Evolutionary conservation across 2,329 filamentous ascomycete genomes (phyloP).

Genomic region (Diaporthe vaccinii): DNA sequence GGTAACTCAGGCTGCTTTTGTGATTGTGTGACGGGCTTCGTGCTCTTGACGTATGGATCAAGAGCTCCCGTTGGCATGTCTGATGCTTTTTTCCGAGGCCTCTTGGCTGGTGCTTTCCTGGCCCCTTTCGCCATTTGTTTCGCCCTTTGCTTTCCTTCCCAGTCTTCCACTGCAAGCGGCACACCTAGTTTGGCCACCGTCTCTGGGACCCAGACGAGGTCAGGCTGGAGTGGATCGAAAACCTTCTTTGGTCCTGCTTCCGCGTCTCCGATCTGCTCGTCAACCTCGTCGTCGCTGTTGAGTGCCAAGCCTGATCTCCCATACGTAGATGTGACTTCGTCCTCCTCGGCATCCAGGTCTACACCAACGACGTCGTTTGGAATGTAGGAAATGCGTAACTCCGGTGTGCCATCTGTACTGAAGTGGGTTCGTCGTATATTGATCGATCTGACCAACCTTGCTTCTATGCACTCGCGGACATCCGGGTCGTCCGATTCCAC

Average conservation of each 20-base stretch:
- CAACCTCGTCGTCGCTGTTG: constrained; percentile 77
- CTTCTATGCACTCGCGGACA: constrained; percentile 59
- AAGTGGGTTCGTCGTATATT: constrained; percentile 77
- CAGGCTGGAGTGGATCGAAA: constrained; percentile 76
- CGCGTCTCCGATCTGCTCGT: constrained; percentile 50
- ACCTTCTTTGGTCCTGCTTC: constrained; percentile 51
- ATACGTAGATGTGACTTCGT: constrained; percentile 58
- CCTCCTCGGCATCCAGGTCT: constrained; percentile 79
- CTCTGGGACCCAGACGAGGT: constrained; percentile 78
- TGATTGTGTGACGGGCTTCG: constrained; percentile 46
- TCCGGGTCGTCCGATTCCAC: constrained; percentile 47
- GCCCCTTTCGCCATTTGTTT: constrained; percentile 46
- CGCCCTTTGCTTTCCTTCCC: constrained; percentile 62
- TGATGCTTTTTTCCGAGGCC: constrained; percentile 41
- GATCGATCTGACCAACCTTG: constrained; percentile 72
- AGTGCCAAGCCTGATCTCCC: constrained; percentile 69
- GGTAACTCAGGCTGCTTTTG: constrained; percentile 6
- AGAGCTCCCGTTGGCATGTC: constrained; percentile 50
- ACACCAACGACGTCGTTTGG: constrained; percentile 84
- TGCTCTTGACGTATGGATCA: constrained; percentile 55
- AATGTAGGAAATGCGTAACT: constrained; percentile 83
- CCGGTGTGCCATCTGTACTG: constrained; percentile 80
- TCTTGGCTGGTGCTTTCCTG: constrained; percentile 36
- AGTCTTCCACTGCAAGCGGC: constrained; percentile 75
- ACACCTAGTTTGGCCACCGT: constrained; percentile 74